A percentile compares a stretch with the other conserved stretches of the same genome.
Evolutionary conservation across 2,329 filamentous ascomycete species (phyloP).

Genomic region (Ophiostoma himal-ulmi): DNA sequence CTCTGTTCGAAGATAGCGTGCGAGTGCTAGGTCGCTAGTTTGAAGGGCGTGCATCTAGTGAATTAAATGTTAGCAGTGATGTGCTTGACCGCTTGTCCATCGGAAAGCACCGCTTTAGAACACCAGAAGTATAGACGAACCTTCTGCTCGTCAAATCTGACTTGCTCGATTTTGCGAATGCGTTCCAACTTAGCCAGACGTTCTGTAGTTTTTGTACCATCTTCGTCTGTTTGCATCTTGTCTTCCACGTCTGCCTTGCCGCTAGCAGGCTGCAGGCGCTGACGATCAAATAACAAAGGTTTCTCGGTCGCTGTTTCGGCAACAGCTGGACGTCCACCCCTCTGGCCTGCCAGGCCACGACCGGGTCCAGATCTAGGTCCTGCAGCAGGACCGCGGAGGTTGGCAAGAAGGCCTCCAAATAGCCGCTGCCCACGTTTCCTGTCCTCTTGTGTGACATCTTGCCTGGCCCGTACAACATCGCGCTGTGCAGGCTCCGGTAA

Average conservation of each 20-base stretch:
- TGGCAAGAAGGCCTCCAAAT: slow-evolving; percentile 75
- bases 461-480: slow-evolving; percentile 18
- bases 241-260: slow-evolving; percentile 62
- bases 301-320: slow-evolving; percentile 55
- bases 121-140: slow-evolving; percentile 31
- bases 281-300: neutral
- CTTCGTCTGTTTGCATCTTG: slow-evolving; percentile 57
- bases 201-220: slow-evolving; percentile 64
- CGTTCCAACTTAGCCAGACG: slow-evolving; percentile 57
- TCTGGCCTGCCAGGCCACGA: slow-evolving; percentile 48
- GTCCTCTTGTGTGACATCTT: slow-evolving; percentile 58
- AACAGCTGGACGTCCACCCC: slow-evolving; percentile 52
- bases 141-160: slow-evolving; percentile 66
- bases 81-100: neutral
- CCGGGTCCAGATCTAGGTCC: neutral
- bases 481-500: slow-evolving; percentile 11
- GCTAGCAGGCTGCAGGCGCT: slow-evolving; percentile 43
- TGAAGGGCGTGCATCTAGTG: slow-evolving; percentile 66
- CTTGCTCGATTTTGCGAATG: slow-evolving; percentile 62
- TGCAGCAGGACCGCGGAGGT: slow-evolving; percentile 40
- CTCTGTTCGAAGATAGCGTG: slow-evolving; percentile 67
- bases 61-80: slow-evolving; percentile 34
- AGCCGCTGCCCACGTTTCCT: slow-evolving; percentile 77
- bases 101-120: neutral
- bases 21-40: slow-evolving; percentile 62